phyloP scores from a whole-genome alignment of 768 basidiomycete species.

The Trametes cubensis region DNA sequence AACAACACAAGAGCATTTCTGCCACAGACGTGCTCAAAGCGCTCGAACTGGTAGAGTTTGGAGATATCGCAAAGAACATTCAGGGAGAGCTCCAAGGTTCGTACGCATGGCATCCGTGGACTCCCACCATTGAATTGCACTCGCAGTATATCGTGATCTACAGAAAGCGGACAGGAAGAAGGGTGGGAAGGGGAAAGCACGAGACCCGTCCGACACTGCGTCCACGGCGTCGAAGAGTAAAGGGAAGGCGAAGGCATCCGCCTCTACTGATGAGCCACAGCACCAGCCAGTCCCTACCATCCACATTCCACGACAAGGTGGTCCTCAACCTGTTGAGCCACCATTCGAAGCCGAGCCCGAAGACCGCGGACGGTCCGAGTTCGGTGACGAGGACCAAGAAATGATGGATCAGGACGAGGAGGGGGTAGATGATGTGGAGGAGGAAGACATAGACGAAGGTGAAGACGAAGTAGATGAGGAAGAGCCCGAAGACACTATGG shows the following conservation, averaged over 20 bases:
- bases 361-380: conserved; percentile 31
- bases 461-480: conserved; percentile 41
- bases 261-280: conserved; percentile 1
- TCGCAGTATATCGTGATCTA: conserved; percentile 64
- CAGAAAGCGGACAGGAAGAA: conserved; percentile 61
- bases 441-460: conserved; percentile 36
- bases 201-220: conserved; percentile 27
- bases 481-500: conserved; percentile 45
- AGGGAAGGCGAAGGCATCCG: conserved; percentile 36
- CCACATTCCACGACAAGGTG: conserved; percentile 32
- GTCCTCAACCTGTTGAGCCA: conserved; percentile 16
- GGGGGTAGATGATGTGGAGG: conserved; percentile 40
- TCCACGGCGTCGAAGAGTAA: conserved; percentile 35
- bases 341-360: conserved; percentile 27
- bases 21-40: conserved; percentile 90
- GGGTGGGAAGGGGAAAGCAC: conserved; percentile 31
- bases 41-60: conserved; percentile 76
- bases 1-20: conserved; percentile 86
- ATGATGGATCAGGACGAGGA: conserved; percentile 38
- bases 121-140: background rate
- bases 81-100: conserved; percentile 66
- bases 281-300: conserved; percentile 28
- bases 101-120: conserved; percentile 23
- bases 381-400: conserved; percentile 39
- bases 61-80: conserved; percentile 65